Conservation (phyloP, 139 green algal genomes). For the Pleodorina starrii region DNA sequence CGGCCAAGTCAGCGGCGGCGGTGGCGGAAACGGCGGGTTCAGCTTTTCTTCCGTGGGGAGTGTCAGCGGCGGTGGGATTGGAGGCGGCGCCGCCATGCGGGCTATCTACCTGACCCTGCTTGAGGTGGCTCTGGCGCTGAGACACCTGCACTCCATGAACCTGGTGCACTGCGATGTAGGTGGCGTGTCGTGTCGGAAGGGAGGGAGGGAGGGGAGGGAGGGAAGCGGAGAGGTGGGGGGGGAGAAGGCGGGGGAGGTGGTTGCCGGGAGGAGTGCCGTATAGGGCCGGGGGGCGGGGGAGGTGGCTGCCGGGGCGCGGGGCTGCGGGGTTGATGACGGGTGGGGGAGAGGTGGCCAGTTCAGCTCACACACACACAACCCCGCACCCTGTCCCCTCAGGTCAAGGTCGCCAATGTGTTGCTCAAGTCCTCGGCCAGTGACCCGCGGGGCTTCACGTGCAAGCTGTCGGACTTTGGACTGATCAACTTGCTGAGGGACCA, state of each 20-base stretch:
- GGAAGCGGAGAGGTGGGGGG: neutral
- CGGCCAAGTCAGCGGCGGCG: neutral
- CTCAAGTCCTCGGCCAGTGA: conserved; percentile 59
- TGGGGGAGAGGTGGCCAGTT: neutral
- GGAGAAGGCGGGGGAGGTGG: neutral
- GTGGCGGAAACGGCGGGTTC: neutral
- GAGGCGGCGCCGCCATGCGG: conserved; percentile 1
- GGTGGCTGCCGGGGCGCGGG: too few relatives aligned
- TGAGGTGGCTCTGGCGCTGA: conserved; percentile 28
- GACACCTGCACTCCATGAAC: conserved; percentile 41
- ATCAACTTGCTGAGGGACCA: conserved; percentile 19
- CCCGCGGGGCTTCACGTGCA: conserved; percentile 70
- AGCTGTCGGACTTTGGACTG: conserved; percentile 83
- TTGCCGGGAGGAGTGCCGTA: too few relatives aligned
- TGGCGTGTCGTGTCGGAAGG: neutral
- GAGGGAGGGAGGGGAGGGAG: neutral
- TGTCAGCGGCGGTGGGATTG: neutral
- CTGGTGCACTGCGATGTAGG: conserved; percentile 25
- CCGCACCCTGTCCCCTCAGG: conserved; percentile 17
- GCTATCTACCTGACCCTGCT: conserved; percentile 32
- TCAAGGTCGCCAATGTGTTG: conserved; percentile 82
- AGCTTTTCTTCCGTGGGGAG: neutral
- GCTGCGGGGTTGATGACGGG: neutral
- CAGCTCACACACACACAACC: neutral
- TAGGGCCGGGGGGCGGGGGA: too few relatives aligned